phyloP scores from a whole-genome alignment of 495 filamentous ascomycete genomes.

The Pyrenopolyporus hunteri region DNA sequence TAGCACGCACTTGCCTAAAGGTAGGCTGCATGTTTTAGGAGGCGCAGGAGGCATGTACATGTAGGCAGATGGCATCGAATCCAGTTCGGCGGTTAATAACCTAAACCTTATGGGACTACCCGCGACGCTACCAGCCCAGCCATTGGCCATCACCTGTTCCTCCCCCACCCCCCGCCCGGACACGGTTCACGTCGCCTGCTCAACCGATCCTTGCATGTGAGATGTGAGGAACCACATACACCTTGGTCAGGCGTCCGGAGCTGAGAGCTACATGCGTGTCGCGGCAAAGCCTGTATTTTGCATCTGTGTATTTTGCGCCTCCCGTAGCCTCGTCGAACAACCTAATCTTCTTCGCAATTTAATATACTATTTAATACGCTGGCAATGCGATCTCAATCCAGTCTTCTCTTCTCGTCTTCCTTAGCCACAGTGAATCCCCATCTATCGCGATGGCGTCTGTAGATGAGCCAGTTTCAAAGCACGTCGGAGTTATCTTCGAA shows the following conservation, averaged over 20 bases:
- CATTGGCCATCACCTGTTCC: constrained; percentile 10
- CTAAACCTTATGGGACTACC: constrained; percentile 28
- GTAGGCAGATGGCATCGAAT: constrained; percentile 1
- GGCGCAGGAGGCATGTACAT: neutral
- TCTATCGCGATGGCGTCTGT: constrained; percentile 16
- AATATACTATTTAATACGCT: neutral
- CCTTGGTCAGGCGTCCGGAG: constrained; percentile 14
- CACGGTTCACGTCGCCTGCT: constrained; percentile 37
- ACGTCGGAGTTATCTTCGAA: constrained; percentile 47
- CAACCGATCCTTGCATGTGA: constrained; percentile 18
- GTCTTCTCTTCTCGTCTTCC: neutral
- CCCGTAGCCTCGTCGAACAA: neutral
- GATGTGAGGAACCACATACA: neutral
- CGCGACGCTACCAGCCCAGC: neutral
- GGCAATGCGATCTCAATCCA: neutral
- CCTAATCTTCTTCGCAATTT: neutral
- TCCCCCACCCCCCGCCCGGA: constrained; percentile 36
- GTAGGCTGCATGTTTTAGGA: neutral
- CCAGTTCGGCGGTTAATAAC: constrained; percentile 12
- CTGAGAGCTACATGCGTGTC: constrained; percentile 1
- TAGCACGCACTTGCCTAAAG: too few species aligned
- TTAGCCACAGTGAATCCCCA: neutral
- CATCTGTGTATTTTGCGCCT: too few species aligned
- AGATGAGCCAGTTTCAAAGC: neutral
- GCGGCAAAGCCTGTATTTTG: constrained; percentile 1